Base-by-base conservation (phyloP, 169 alveolate species). In the Cryptosporidium bovis region DNA sequence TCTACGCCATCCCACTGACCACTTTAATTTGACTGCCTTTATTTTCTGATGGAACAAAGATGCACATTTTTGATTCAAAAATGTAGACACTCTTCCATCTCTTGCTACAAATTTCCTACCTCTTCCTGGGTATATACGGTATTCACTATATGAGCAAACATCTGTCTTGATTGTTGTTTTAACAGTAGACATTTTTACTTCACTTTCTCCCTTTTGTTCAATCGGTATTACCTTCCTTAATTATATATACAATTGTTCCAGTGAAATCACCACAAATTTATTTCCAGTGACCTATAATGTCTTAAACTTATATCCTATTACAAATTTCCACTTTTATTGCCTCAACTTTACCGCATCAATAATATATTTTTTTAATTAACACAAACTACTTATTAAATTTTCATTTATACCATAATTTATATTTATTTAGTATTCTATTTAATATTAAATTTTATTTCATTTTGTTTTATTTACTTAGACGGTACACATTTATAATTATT, bases 71-170 rank as follows among this genome's bases (percentile, higher is more conserved):
- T 97, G 92, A 91, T 92, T 93, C 83, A 94, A 56, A 92, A 92
- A 95, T 71, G 94, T 92, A 85, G 93, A 93, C 66, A 96, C 97
- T 94, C 96, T 97, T 44, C 99, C 99, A 92, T 97, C 99, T 89
- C 96, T 95, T 58, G 99, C 97, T 66, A 95, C 97, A 90, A 95
- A 96, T 92, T 96, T 95, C 89, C 94, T 95, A 31, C 99, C 99
- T 82, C 99, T 94, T 50, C 99, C 99, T 33, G 99, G 99, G 92
- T 97, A 98, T 82, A 98, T 96, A 94, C 98, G 96, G 95, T 95
- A 96, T 91, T 98, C 99, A 87, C 97, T 92, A 95, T 94, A 98
- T 84, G 97, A 93, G 95, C 99, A 98, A 66, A 96, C 95, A 89
- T 96, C 99, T 77, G 99, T 97, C 95, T 96, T 97, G 69, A 97